Percentiles rank a stretch among this genome's conserved stretches.
Evolutionary conservation across 768 basidiomycete species (phyloP).

Genomic region (Lactifluus volemus): DNA sequence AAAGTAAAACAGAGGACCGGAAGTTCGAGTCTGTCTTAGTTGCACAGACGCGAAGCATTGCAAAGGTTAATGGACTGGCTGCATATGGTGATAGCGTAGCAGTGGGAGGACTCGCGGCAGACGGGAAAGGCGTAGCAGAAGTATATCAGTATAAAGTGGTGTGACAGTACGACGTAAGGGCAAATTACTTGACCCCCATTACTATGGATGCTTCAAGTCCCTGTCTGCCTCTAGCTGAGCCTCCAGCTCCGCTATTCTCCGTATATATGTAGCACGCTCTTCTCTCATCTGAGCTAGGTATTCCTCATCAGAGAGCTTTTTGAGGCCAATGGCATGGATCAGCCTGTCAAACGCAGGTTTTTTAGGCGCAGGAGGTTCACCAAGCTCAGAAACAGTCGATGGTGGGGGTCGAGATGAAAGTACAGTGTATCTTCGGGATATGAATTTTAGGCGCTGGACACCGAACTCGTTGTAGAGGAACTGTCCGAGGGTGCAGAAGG

Average conservation of each 20-base stretch:
- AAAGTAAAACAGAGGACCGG: slow-evolving; percentile 31
- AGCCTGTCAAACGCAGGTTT: slow-evolving; percentile 33
- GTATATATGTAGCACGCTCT: slow-evolving; percentile 45
- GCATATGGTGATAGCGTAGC: slow-evolving; percentile 39
- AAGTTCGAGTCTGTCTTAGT: slow-evolving; percentile 39
- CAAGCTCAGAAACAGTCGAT: background rate
- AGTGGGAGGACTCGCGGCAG: slow-evolving; percentile 52
- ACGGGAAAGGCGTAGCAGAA: slow-evolving; percentile 47
- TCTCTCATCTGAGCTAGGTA: slow-evolving; percentile 52
- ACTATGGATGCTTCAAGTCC: slow-evolving; percentile 25
- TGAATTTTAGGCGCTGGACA: slow-evolving; percentile 49
- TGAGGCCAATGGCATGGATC: slow-evolving; percentile 41
- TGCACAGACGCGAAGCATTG: slow-evolving; percentile 33
- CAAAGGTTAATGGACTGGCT: slow-evolving; percentile 61
- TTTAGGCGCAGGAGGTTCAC: slow-evolving; percentile 2
- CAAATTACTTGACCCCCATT: background rate
- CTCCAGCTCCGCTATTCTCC: slow-evolving; percentile 52
- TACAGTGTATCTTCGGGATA: slow-evolving; percentile 30
- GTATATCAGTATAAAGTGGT: background rate
- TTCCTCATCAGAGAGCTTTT: slow-evolving; percentile 60
- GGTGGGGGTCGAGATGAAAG: background rate
- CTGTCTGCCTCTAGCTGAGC: slow-evolving; percentile 27
- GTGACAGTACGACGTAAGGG: background rate
- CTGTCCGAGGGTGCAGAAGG: slow-evolving; percentile 56
- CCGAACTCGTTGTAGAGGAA: slow-evolving; percentile 60